Percentiles rank a stretch among this genome's conserved stretches.
phyloP scores from a whole-genome alignment of 441 rosid genomes.

The Iberis amara region DNA sequence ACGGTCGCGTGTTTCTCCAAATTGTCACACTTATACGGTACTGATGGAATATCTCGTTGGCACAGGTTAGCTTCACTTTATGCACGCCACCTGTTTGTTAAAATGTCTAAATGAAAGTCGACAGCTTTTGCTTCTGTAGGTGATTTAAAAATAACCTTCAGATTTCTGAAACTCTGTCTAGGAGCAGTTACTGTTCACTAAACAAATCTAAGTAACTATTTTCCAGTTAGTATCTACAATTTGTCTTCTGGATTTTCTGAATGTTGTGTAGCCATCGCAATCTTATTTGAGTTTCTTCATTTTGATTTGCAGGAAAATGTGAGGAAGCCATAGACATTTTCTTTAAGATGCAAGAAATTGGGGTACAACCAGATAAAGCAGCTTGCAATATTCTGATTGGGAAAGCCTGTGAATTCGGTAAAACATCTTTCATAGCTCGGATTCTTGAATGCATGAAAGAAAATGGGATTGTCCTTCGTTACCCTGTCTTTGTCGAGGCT shows the following conservation, averaged over 20 bases:
- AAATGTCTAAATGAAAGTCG: conserved; percentile 22
- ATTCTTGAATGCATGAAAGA: conserved; percentile 65
- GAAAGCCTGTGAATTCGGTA: conserved; percentile 54
- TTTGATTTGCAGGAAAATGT: conserved; percentile 50
- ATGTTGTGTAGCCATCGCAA: conserved; percentile 1
- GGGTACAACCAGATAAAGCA: conserved; percentile 81
- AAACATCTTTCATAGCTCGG: conserved; percentile 36
- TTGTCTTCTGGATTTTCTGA: not conserved
- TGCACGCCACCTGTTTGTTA: conserved; percentile 34
- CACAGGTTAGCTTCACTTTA: conserved; percentile 34
- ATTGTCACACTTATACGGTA: conserved; percentile 71
- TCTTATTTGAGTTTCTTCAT: conserved; percentile 13
- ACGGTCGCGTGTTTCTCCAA: conserved; percentile 49
- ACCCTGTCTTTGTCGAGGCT: conserved; percentile 59
- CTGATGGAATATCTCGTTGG: conserved; percentile 55
- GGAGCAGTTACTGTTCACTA: not conserved
- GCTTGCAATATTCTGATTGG: conserved; percentile 72
- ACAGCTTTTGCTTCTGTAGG: not conserved
- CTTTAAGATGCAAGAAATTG: conserved; percentile 70
- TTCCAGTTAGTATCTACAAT: not conserved
- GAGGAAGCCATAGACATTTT: conserved; percentile 68
- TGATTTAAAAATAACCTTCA: not conserved
- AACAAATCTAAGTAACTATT: not conserved
- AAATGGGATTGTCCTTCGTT: conserved; percentile 50
- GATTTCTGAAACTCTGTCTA: not conserved